A percentile compares a stretch with the other conserved stretches of the same genome.
phyloP scores from a whole-genome alignment of 306 rosid genomes.

The Urtica urens region DNA sequence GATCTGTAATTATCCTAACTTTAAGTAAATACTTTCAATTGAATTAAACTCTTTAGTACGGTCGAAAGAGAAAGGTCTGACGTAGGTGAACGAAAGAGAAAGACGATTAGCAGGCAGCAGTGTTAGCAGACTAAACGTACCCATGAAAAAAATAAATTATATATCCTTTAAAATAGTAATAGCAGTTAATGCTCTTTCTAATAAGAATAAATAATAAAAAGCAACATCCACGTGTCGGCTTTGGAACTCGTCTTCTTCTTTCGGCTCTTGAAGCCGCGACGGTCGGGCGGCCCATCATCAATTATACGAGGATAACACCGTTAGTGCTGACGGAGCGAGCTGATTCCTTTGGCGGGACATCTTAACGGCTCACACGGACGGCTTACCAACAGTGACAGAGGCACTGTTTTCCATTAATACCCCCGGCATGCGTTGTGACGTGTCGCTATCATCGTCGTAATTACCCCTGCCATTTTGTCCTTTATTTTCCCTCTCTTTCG shows the following conservation, averaged over 20 bases:
- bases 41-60: not conserved
- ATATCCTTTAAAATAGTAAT: too few species aligned
- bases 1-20: not conserved
- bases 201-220: not conserved
- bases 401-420: conserved; percentile 11
- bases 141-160: too few species aligned
- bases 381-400: not conserved
- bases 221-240: not conserved
- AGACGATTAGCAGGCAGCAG: not conserved
- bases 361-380: conserved; percentile 7
- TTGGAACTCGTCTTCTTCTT: not conserved
- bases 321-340: not conserved
- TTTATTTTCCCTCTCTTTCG: not conserved
- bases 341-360: not conserved
- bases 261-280: not conserved
- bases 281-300: too few species aligned
- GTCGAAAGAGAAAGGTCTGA: not conserved
- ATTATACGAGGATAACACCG: too few species aligned
- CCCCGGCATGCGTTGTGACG: conserved; percentile 4
- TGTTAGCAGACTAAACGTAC: not conserved
- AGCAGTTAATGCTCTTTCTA: not conserved
- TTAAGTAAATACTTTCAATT: not conserved
- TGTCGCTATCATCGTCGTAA: conserved; percentile 8
- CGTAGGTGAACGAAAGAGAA: not conserved
- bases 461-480: not conserved